A percentile compares a stretch with the other conserved stretches of the same genome.
Evolutionary conservation across 164 flowering plant genomes (phyloP).

Genomic region (Platanus orientalis): DNA sequence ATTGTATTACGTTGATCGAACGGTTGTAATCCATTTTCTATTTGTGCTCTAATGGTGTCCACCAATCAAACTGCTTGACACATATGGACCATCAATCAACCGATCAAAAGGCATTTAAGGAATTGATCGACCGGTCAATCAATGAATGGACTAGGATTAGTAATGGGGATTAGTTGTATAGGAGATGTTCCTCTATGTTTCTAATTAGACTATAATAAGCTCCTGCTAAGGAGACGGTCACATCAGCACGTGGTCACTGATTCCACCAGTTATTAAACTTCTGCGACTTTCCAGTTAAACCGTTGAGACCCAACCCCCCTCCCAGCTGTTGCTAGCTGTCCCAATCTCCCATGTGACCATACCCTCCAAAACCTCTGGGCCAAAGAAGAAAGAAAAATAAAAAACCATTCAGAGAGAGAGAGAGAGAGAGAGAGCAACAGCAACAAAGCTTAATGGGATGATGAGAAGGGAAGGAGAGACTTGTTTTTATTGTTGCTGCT

Average conservation of each 20-base stretch:
- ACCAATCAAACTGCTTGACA: no score
- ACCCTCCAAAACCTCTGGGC: slow-evolving; percentile 22
- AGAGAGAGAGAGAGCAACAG: background rate
- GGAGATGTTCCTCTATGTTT: background rate
- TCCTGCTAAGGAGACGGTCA: slow-evolving; percentile 18
- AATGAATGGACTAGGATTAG: background rate
- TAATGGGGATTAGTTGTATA: background rate
- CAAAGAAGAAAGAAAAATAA: background rate
- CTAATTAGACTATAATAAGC: background rate
- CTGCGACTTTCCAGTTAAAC: slow-evolving; percentile 42
- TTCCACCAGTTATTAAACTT: slow-evolving; percentile 52
- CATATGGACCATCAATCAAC: no score
- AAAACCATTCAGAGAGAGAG: background rate
- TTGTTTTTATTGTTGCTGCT: background rate
- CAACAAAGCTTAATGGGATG: background rate
- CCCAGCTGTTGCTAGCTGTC: slow-evolving; percentile 89
- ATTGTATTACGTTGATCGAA: no score
- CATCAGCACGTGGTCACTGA: slow-evolving; percentile 77
- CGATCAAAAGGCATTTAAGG: no score
- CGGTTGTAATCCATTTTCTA: no score
- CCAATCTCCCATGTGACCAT: slow-evolving; percentile 61
- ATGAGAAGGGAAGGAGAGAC: background rate
- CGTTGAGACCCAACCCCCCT: slow-evolving; percentile 34
- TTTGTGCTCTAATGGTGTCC: no score
- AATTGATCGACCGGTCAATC: no score